A percentile compares a stretch with the other conserved stretches of the same genome.
These are phyloP conservation scores for Mycena pura DNA, from an alignment of 768 basidiomycete genomes.

Conservation along the genomic window DNA sequence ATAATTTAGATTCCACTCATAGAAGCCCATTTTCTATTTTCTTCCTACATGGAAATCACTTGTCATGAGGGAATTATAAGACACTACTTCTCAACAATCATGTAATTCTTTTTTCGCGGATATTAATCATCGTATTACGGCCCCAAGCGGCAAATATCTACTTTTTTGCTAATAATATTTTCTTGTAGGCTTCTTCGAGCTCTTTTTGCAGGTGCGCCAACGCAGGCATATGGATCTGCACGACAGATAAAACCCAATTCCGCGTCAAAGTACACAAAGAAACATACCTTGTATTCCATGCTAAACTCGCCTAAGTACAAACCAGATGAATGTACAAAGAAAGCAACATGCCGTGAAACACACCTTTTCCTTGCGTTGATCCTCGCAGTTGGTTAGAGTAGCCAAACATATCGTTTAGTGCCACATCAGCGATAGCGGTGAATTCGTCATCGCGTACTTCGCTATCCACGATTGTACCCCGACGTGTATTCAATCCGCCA, in stretches of 20 bases:
- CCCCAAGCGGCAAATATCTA: no score
- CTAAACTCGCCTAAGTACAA: constrained; percentile 73
- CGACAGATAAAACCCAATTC: not conserved
- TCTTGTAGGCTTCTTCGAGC: constrained; percentile 85
- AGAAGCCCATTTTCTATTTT: no score
- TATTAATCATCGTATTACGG: no score
- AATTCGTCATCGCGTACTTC: constrained; percentile 99
- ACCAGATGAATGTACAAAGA: not conserved
- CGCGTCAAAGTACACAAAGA: constrained; percentile 9
- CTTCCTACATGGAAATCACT: no score
- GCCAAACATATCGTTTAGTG: constrained; percentile 98
- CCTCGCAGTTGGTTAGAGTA: constrained; percentile 94
- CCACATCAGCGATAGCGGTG: constrained; percentile 88
- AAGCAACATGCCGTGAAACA: not conserved
- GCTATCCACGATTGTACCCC: constrained; percentile 94
- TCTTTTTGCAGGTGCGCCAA: constrained; percentile 88
- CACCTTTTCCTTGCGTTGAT: constrained; percentile 93
- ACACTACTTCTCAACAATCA: no score
- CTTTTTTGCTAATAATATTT: constrained; percentile 76
- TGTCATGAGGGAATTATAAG: no score
- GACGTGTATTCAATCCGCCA: constrained; percentile 89
- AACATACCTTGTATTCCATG: constrained; percentile 77
- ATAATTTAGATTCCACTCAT: constrained; percentile 21
- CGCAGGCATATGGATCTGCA: constrained; percentile 80
- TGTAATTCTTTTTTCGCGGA: no score